Evolutionary conservation across 768 basidiomycete species (phyloP), one percentile per base, ranked within the genome.

Genomic region (Hericium coralloides): DNA sequence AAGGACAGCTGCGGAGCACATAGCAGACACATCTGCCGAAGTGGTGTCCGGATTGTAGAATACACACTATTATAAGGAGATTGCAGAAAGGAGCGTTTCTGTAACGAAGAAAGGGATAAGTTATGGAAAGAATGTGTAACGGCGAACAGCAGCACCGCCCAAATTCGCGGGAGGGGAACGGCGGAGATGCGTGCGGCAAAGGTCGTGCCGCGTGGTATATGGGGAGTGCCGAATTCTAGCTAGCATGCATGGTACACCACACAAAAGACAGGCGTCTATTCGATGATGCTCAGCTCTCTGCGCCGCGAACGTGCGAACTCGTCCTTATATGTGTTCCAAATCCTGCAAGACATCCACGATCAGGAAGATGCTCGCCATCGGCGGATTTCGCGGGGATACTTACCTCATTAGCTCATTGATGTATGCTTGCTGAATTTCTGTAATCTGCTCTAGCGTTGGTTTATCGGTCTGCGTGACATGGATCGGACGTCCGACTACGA

Each of bases 321-420:
- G 66, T 98, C 89, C 71, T 98, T 98, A 75, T 98, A 95, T 7
- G 86, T 84, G 67, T 98, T 81, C 95, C 95, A 98, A 61, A 98
- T 95, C 52, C 94, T 97, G 64, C 25, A 15, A 36, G 18, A 12
- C 45, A 5, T 47, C 18, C 38, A 52, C 54, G 55, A 39, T 50
- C 22, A 36, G 36, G 8, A 54, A 51, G 9, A 15, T 48, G 8
- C 31, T 31, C 7, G 31, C 31, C 31, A 31, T 6, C 20, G 38
- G 53, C 10, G 57, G 41, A 55, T 43, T 57, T 14, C 36, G 37
- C 26, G 17, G 17, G 55, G 38, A 38, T 22, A 71, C 85, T 55
- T 53, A 93, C 94, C 92, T 76, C 64, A 89, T 85, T 38, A 98
- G 76, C 70, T 99, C 95, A 47, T 88, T 88, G 58, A 99, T 98